Evolutionary conservation across 2,329 filamentous ascomycete species (phyloP).

Genomic region (Colletotrichum neosansevieriae): DNA sequence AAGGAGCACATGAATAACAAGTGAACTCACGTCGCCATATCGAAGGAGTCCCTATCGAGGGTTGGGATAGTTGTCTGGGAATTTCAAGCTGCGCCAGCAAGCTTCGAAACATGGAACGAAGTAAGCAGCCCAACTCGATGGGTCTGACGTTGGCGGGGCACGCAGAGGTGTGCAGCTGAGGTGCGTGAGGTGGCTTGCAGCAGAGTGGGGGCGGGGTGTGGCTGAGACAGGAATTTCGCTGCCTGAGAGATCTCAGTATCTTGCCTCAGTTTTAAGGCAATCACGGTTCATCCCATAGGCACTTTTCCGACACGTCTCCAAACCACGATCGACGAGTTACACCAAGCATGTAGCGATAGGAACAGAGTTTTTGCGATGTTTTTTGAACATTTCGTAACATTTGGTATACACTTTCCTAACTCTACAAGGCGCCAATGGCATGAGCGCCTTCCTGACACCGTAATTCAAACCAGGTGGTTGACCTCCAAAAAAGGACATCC

Average conservation of each 20-base stretch:
- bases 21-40: constrained; percentile 46
- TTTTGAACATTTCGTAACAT: constrained; percentile 24
- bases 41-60: constrained; percentile 4
- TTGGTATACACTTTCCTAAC: constrained; percentile 29
- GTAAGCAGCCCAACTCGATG: constrained; percentile 1
- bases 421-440: constrained; percentile 24
- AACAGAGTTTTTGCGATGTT: neutral
- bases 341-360: neutral
- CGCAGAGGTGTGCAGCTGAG: neutral
- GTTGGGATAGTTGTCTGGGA: constrained; percentile 3
- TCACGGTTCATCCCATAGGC: constrained; percentile 7
- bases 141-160: constrained; percentile 41
- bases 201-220: constrained; percentile 32
- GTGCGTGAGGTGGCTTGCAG: constrained; percentile 19
- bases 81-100: constrained; percentile 25
- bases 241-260: neutral
- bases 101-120: constrained; percentile 28
- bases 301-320: neutral
- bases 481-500: constrained; percentile 38
- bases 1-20: neutral
- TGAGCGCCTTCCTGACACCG: constrained; percentile 22
- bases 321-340: neutral
- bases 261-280: neutral
- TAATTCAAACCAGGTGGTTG: constrained; percentile 24
- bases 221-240: constrained; percentile 8